Base-by-base conservation (phyloP, 2,329 filamentous ascomycete species). In the Penicillium capsulatum region DNA sequence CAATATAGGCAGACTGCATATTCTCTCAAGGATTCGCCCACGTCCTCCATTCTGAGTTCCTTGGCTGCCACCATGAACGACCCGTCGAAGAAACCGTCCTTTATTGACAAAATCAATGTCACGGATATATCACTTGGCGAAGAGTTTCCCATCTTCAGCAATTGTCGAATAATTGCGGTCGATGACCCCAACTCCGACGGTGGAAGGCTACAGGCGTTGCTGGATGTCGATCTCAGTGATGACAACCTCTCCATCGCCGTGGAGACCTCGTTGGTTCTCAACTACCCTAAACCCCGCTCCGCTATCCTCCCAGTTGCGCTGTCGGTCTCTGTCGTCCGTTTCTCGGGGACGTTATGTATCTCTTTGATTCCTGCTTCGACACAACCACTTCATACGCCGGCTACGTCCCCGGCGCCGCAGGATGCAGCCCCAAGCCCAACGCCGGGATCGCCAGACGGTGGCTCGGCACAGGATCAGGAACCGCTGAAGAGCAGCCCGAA, bases 101-200 rank as follows among this genome's bases (percentile, higher is more conserved):
- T 94, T 64, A 74, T 98, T 20, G 91, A 94, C 61, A 86, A 92
- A 59, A 97, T 98, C 47, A 83, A 83, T 17, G 86, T 98, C 38
- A 95, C 90, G 2, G 91, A 98, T 67, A 81, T 98, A 44, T 94
- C 84, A 35, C 73, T 98, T 3, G 92, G 92, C 19, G 92, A 98
- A 57, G 92, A 98, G 57, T 98, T 97, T 50, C 92, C 92, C 17
- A 98, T 98, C 37, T 94, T 98, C 65, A 96, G 90, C 71, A 98
- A 98, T 65, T 97, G 92, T 60, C 81, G 92, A 43, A 85, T 98
- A 39, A 96, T 96, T 45, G 88, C 90, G 2, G 86, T 96, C 0
- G 69, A 72, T 38, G 70, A 73, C 26, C 65, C 68, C 4, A 69
- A 67, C 46, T 71, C 72, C 22, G 77, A 80, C 37, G 87, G 88